phyloP scores from a whole-genome alignment of 805 yeast species.

The Spathaspora girioi region DNA sequence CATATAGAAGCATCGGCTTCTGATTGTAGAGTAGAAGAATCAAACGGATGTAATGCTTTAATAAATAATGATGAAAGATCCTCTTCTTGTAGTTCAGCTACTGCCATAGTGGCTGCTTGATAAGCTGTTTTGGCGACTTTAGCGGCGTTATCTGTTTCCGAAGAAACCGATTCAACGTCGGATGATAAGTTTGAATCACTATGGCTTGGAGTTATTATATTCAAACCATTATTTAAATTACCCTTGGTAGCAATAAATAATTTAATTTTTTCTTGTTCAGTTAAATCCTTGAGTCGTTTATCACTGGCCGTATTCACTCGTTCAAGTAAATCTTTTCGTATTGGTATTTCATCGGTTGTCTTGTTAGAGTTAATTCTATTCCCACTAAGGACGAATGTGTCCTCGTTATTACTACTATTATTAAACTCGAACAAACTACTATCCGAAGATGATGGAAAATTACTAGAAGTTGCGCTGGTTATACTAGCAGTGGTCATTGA shows the following conservation, averaged over 20 bases:
- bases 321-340: conserved; percentile 24
- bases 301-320: conserved; percentile 13
- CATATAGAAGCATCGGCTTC: conserved; percentile 70
- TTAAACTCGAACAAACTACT: conserved; percentile 6
- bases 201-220: conserved; percentile 11
- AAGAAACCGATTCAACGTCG: neutral
- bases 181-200: neutral
- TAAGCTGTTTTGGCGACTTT: neutral
- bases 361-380: conserved; percentile 6
- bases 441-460: conserved; percentile 3
- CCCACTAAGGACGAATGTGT: conserved; percentile 12
- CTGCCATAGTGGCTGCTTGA: neutral
- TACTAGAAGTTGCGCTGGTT: neutral
- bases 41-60: conserved; percentile 56
- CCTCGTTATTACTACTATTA: conserved; percentile 2
- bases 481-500: neutral
- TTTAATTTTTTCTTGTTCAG: conserved; percentile 17
- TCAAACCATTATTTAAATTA: conserved; percentile 15
- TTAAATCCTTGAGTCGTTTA: conserved; percentile 3
- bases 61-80: conserved; percentile 53
- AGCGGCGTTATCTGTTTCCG: neutral
- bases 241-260: conserved; percentile 11
- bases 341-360: conserved; percentile 17
- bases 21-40: conserved; percentile 55
- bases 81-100: conserved; percentile 26